Percentiles rank a stretch among this genome's conserved stretches.
phyloP scores from a whole-genome alignment of 2,329 filamentous ascomycete species.

The Geoglossum cookeanum region DNA sequence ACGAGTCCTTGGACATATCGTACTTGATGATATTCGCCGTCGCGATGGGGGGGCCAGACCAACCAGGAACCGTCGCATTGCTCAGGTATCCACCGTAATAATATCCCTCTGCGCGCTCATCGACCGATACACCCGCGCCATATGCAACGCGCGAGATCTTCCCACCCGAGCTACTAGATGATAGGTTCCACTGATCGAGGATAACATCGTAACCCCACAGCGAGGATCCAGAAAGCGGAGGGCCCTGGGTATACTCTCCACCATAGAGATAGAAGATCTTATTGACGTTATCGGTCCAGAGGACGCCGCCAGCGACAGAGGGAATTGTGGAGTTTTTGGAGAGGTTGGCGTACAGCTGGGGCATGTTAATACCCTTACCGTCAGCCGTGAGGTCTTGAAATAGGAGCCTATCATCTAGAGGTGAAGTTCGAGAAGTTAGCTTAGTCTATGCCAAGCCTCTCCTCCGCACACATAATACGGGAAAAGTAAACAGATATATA shows the following conservation, averaged over 20 bases:
- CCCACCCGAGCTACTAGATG: constrained; percentile 19
- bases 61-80: constrained; percentile 31
- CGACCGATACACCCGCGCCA: constrained; percentile 36
- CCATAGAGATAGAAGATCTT: constrained; percentile 44
- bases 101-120: constrained; percentile 36
- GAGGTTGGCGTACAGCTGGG: constrained; percentile 35
- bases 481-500: constrained; percentile 7
- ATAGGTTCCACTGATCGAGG: constrained; percentile 34
- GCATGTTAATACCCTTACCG: constrained; percentile 22
- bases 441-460: not conserved
- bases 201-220: constrained; percentile 40
- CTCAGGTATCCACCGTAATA: constrained; percentile 45
- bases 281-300: constrained; percentile 44
- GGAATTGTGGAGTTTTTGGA: constrained; percentile 41
- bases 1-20: constrained; percentile 31
- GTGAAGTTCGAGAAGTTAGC: not conserved
- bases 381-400: constrained; percentile 36
- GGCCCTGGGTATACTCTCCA: constrained; percentile 29
- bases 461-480: not conserved
- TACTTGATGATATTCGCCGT: constrained; percentile 36
- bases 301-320: constrained; percentile 25
- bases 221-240: constrained; percentile 26
- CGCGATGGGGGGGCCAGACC: constrained; percentile 29
- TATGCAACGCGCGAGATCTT: constrained; percentile 31
- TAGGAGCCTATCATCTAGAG: constrained; percentile 32